Evolutionary conservation across 140 eudicot species (phyloP), one percentile per base, ranked within the genome.

Genomic region (Erigeron philadelphicus): DNA sequence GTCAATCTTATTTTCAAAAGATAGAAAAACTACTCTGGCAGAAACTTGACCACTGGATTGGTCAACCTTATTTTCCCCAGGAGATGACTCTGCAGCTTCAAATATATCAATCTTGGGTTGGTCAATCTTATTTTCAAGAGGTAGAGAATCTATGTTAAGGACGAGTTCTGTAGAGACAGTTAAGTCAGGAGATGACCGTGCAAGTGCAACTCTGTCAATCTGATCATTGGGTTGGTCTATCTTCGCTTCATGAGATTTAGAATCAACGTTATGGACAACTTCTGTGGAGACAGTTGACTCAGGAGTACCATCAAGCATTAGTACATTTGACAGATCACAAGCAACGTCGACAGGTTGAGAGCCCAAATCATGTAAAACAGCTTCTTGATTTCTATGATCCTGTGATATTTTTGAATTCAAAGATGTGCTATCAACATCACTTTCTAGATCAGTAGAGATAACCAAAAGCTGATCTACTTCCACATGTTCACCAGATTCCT

Each of bases 131-230:
- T 56, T 62, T 66, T 80, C 77, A 16, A 52, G 9, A 52, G 19
- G 5, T 1, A 13, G 15, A 52, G 57, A 56, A 61, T 72, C 84
- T 52, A 69, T 12, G 61, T 52, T 72, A 53, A 68, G 49, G 13
- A 13, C 21, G 21, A 58, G 56, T 75, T 78, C 81, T 9, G 63
- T 64, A 64, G 63, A 31, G 38, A 31, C 43, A 68, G 64, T 17
- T 47, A 70, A 45, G 61, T 74, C 60, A 71, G 73, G 74, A 76
- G 61, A 31, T 31, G 38, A 31, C 65, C 75, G 71, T 44, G 64
- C 76, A 42, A 25, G 61, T 40, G 48, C 55, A 52, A 65, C 73
- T 25, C n/a, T 61, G 54, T 66, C 62, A 61, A 17, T 35, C 57
- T 31, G 63, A 61, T 62, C 59, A 69, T 38, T 11, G 63, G 40